Percentiles rank a stretch among this genome's conserved stretches.
phyloP scores from a whole-genome alignment of 768 basidiomycete genomes.

The Lactifluus piperatus region DNA sequence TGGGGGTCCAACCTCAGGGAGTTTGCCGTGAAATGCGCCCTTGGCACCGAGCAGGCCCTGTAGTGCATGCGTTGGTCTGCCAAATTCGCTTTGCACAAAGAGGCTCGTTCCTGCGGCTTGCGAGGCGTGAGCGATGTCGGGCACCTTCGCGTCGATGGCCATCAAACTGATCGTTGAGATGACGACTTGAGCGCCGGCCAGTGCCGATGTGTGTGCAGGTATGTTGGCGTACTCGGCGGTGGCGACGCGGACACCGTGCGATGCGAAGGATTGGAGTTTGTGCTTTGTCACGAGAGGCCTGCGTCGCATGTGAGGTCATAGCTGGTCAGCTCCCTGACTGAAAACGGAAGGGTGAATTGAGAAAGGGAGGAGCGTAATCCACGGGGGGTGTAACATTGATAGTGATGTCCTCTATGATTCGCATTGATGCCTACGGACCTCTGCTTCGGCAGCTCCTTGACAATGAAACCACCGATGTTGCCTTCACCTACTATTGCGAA shows the following conservation, averaged over 20 bases:
- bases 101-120: conserved; percentile 17
- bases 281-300: conserved; percentile 7
- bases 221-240: conserved; percentile 7
- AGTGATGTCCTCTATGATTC: conserved; percentile 1
- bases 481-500: conserved; percentile 18
- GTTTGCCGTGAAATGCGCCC: conserved; percentile 2
- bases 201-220: conserved; percentile 11
- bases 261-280: conserved; percentile 4
- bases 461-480: conserved; percentile 17
- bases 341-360: background rate
- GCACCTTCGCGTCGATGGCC: conserved; percentile 8
- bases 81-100: conserved; percentile 25
- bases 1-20: conserved; percentile 18
- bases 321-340: background rate
- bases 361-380: background rate
- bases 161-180: conserved; percentile 10
- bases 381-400: conserved; percentile 20
- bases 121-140: conserved; percentile 17
- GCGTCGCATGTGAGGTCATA: too few species aligned
- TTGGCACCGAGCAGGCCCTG: conserved; percentile 10
- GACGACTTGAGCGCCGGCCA: conserved; percentile 16
- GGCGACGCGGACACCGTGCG: conserved; percentile 12
- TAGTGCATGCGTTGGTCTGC: conserved; percentile 15
- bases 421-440: conserved; percentile 14
- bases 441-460: conserved; percentile 19